Evolutionary conservation across 257 asterid genomes (phyloP), one percentile per base, ranked within the genome.

Genomic region (Solanum pinnatisectum): DNA sequence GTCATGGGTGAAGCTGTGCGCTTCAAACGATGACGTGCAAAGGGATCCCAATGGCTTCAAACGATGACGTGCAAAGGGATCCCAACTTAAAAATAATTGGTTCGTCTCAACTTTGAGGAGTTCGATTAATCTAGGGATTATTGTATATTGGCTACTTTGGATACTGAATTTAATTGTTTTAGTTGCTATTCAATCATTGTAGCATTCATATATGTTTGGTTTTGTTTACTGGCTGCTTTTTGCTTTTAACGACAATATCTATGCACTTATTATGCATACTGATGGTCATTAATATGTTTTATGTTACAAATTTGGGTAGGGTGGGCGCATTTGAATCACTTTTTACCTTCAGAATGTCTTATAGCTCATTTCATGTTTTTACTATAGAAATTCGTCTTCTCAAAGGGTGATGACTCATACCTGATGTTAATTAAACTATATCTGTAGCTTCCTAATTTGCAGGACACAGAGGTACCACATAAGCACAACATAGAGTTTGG

Each of bases 391-490:
- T 14, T 27, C 1, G 30, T 81, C 70, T 46, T 16, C 49, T 81
- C 20, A 16, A 27, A 81, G 30, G 70, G 30, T 30, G 70, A 82
- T 82, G 27, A 49, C 25, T 82, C 84, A 49, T 82, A 46, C 68
- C 72, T 86, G 49, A 37, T 89, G 33, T 86, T 89, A 71, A 78
- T n/a, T 88, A 77, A 77, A 78, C 56, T n/a, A 59, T 27, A n/a
- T 88, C 30, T 12, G 23, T 68, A 82, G 79, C 27, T 85, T 88
- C 88, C 76, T 30, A 86, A 77, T 86, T 44, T 89, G 89, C 93
- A 95, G 96, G 95, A 73, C 27, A n/a, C 71, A 76, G 93, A 60
- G 85, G 87, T 36, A 87, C 83, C 42, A 25, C 85, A 65, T 37
- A 91, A 83, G 88, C 87, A 63, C 18, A 89, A 87, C 70, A 30